Evolutionary conservation across 1,284 basidiomycete genomes (phyloP), one percentile per base, ranked within the genome.

Genomic region (Coniferiporia weirii): DNA sequence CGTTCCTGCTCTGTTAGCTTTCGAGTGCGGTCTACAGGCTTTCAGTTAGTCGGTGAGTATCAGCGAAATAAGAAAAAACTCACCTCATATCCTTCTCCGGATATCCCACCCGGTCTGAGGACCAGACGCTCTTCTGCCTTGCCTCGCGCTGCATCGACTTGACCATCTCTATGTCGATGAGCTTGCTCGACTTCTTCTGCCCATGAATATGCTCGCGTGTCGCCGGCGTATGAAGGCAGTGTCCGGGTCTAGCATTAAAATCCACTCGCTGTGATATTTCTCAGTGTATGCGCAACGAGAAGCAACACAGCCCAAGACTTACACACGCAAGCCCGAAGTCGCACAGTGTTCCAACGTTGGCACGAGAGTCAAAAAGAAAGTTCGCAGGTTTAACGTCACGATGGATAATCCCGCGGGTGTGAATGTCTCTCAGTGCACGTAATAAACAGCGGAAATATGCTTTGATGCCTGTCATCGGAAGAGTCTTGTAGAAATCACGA

Each of bases 311-410:
- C 17, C 8, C 57, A 15, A 43, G 10, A 60, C 88, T 67, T 71
- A 94, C 92, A 67, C 92, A 93, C 7, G 95, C 95, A 1, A 99
- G 80, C 20, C 96, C 96, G 73, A 98, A 98, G 72, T 99, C 96
- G 65, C 94, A 96, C 8, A 99, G 75, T 0, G 91, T 92, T 9
- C 97, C 96, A 5, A 87, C 77, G 1, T 90, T 89, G 3, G 87
- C 89, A 48, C 81, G 82, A 35, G 93, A 88, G 71, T 99, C 93
- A 71, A 92, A 99, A 36, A 99, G 80, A 69, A 99, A 99, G 73
- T 99, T 99, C 62, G 96, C 96, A 15, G 96, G 97, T 70, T 99
- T 99, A 67, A 99, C 93, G 72, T 99, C 96, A 40, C 96, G 92
- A 73, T 99, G 96, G 53, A 99, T 91, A 68, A 99, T 90, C 6